Conservation (phyloP, 192 early-diverging fungal genomes). For the Coemansia sp. region DNA sequence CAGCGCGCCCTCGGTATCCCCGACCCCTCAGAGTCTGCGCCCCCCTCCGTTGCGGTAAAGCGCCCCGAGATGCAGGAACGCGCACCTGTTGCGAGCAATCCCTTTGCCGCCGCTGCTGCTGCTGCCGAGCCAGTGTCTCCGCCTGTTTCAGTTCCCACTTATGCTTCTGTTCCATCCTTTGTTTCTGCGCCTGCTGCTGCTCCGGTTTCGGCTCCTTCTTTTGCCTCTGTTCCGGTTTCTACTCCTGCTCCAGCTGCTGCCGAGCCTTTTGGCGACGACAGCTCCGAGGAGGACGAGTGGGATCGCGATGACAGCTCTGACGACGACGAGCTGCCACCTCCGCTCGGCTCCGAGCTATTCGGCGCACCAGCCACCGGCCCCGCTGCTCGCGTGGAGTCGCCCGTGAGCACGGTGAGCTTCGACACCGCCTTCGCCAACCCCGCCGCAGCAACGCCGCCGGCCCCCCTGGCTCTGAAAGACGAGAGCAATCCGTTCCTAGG, state of each 20-base stretch:
- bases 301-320: conserved; percentile 49
- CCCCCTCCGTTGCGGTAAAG: not conserved
- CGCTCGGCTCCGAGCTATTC: not conserved
- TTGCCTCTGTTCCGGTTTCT: not conserved
- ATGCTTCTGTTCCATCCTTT: not conserved
- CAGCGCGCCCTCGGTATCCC: conserved; percentile 34
- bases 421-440: conserved; percentile 48
- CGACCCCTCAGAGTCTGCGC: conserved; percentile 6
- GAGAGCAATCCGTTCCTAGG: conserved; percentile 47
- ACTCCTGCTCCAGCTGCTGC: not conserved
- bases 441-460: not conserved
- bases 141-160: not conserved
- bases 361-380: not conserved
- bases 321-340: conserved; percentile 12
- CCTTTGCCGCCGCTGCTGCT: conserved; percentile 14
- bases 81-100: conserved; percentile 12
- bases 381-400: not conserved
- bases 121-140: not conserved
- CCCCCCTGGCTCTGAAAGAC: conserved; percentile 3
- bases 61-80: conserved; percentile 25
- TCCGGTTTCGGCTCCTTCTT: not conserved
- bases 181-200: not conserved
- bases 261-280: conserved; percentile 21
- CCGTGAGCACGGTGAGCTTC: conserved; percentile 36
- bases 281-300: conserved; percentile 37